phyloP scores from a whole-genome alignment of 2,329 filamentous ascomycete genomes.

The Hymenotorrendiella dingleyae region DNA sequence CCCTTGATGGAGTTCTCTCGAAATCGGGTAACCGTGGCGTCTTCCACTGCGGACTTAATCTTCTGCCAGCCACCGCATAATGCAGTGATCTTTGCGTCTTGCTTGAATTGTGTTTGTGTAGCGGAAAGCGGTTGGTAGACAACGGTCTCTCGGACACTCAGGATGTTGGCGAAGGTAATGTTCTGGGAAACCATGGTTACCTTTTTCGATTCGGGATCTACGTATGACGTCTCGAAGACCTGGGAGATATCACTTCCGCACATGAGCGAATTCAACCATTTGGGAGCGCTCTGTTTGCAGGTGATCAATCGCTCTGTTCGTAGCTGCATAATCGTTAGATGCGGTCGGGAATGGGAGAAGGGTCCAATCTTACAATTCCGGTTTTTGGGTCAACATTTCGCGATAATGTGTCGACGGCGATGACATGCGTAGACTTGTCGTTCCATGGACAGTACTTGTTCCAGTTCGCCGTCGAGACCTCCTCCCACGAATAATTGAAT shows the following conservation, averaged over 20 bases:
- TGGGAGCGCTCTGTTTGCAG: slow-evolving; percentile 61
- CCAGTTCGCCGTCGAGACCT: slow-evolving; percentile 97
- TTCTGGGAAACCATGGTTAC: slow-evolving; percentile 97
- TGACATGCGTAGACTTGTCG: slow-evolving; percentile 93
- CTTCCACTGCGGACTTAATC: slow-evolving; percentile 93
- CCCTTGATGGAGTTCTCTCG: slow-evolving; percentile 87
- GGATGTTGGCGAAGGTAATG: slow-evolving; percentile 83
- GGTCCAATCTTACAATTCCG: slow-evolving; percentile 52
- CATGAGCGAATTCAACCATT: slow-evolving; percentile 75
- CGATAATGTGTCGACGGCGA: slow-evolving; percentile 87
- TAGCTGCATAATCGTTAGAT: slow-evolving; percentile 39
- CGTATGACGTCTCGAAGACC: slow-evolving; percentile 93
- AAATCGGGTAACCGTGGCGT: slow-evolving; percentile 82
- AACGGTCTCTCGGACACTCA: slow-evolving; percentile 90
- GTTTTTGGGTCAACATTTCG: slow-evolving; percentile 59
- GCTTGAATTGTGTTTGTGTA: slow-evolving; percentile 71
- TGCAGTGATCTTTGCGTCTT: slow-evolving; percentile 89
- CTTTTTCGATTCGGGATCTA: slow-evolving; percentile 74
- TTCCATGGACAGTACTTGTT: slow-evolving; percentile 99
- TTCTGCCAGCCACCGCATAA: slow-evolving; percentile 95
- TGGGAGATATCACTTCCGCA: slow-evolving; percentile 76
- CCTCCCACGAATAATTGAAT: slow-evolving; percentile 98
- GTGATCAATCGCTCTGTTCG: slow-evolving; percentile 66
- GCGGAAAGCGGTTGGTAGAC: slow-evolving; percentile 62
- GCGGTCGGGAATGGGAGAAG: background rate